phyloP scores from a whole-genome alignment of 176 grass and related monocot species.

The Aegilops longissima region DNA sequence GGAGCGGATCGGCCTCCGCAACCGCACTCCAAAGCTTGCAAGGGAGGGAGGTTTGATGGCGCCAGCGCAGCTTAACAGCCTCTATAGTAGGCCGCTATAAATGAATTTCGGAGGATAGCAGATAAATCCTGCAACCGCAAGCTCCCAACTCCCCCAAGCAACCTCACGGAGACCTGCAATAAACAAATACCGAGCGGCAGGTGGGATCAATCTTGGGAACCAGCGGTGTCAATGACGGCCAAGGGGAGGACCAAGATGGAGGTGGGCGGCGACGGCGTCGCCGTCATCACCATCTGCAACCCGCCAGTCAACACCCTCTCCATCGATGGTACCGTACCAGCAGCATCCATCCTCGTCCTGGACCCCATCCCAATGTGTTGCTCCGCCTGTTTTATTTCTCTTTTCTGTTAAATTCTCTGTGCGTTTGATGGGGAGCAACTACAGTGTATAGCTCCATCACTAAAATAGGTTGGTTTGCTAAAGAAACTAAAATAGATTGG shows the following conservation, averaged over 20 bases:
- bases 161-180: background rate
- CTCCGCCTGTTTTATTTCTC: background rate
- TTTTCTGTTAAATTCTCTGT: background rate
- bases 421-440: background rate
- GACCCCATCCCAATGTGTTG: background rate
- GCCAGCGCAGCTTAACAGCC: background rate
- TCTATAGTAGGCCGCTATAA: constrained; percentile 15
- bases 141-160: background rate
- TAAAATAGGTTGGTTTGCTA: too few relatives aligned
- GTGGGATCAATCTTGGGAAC: constrained; percentile 25
- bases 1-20: too few relatives aligned
- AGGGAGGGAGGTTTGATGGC: background rate
- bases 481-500: too few relatives aligned
- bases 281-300: constrained; percentile 84
- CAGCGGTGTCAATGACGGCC: constrained; percentile 39
- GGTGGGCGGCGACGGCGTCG: constrained; percentile 79
- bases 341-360: background rate
- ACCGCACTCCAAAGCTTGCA: background rate
- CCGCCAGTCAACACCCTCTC: constrained; percentile 87
- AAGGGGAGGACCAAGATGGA: constrained; percentile 79
- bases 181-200: constrained; percentile 9
- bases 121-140: constrained; percentile 34
- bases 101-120: background rate
- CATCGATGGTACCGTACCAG: constrained; percentile 50
- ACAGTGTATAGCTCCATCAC: too few relatives aligned